These are phyloP conservation scores for Scedosporium boydii DNA, from an alignment of 2,329 filamentous ascomycete species.

Conservation along the genomic window DNA sequence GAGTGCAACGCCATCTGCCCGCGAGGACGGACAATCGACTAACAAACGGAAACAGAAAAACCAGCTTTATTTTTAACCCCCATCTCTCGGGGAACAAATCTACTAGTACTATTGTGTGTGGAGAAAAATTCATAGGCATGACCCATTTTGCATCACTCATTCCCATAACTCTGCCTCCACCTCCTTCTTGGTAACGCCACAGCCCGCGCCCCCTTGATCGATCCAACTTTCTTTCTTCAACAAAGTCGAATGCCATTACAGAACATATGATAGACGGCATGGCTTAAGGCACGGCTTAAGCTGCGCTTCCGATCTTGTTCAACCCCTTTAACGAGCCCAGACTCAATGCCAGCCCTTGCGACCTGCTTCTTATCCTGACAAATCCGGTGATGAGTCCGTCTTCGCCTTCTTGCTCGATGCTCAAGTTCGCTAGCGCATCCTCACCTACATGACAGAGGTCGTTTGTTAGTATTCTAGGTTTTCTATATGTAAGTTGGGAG, in stretches of 20 bases:
- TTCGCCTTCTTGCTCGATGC: constrained; percentile 94
- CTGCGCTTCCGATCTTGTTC: constrained; percentile 60
- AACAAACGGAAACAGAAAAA: neutral
- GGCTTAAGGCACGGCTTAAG: constrained; percentile 12
- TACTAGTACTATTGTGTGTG: neutral
- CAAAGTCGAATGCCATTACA: neutral
- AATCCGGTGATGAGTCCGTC: constrained; percentile 94
- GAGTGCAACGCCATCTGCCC: too few species aligned
- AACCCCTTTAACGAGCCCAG: constrained; percentile 90
- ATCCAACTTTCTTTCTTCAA: neutral
- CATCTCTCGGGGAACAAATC: neutral
- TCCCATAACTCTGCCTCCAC: neutral
- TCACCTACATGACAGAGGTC: constrained; percentile 53
- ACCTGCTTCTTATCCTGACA: constrained; percentile 93
- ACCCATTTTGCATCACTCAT: constrained; percentile 1
- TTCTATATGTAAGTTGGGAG: neutral
- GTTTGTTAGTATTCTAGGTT: neutral
- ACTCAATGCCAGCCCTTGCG: constrained; percentile 88
- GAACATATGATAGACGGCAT: neutral
- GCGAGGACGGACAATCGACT: neutral
- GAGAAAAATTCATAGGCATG: neutral
- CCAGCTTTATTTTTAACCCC: neutral
- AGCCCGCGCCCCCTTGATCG: neutral
- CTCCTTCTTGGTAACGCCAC: neutral
- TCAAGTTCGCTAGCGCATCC: constrained; percentile 94